Evolutionary conservation across 2,329 filamentous ascomycete genomes (phyloP), one percentile per base, ranked within the genome.

Genomic region (Cordyceps tenuipes): DNA sequence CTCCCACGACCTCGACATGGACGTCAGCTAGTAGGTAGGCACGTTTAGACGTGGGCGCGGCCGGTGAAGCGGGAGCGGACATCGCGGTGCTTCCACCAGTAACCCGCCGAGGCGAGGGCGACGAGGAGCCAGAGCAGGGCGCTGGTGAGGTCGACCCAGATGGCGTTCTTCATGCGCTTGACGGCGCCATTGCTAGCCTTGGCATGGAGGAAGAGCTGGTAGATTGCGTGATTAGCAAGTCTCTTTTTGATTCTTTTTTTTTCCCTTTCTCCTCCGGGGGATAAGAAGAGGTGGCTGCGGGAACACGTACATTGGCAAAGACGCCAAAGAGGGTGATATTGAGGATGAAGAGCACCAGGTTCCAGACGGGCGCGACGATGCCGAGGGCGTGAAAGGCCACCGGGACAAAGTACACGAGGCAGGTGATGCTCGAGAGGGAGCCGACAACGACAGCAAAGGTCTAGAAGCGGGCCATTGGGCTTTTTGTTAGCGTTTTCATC

Each of bases 261-360:
- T 5, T 29, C 1, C 29, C 29, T 23, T 23, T 23, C 26, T 8
- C n/a, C 6, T n/a, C 41, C n/a, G 23, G 21, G 21, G 47, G 21
- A 43, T 34, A 17, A 23, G 2, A 17, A 17, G 39, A n/a, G 44
- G 10, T 3, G 39, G 3, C n/a, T n/a, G n/a, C 17, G 6, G 15
- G 50, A 9, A 41, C n/a, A 66, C 72, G 29, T 69, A 79, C 84
- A 66, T 81, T 85, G 58, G 86, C 91, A 70, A 96, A 96, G 62
- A 94, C 76, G 19, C 90, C 91, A 71, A 96, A 96, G 6, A 94
- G 79, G 2, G 85, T 83, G 62, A 91, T 84, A 87, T 90, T 96
- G 34, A 95, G 81, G 63, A 94, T 77, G 66, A 88, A 89, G 19
- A 95, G 73, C 15, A 93, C 70, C 43, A 79, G 74, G 71, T 91